Evolutionary conservation across 192 early-diverging fungal species (phyloP).

Genomic region (Gryganskiella cystojenkinii): DNA sequence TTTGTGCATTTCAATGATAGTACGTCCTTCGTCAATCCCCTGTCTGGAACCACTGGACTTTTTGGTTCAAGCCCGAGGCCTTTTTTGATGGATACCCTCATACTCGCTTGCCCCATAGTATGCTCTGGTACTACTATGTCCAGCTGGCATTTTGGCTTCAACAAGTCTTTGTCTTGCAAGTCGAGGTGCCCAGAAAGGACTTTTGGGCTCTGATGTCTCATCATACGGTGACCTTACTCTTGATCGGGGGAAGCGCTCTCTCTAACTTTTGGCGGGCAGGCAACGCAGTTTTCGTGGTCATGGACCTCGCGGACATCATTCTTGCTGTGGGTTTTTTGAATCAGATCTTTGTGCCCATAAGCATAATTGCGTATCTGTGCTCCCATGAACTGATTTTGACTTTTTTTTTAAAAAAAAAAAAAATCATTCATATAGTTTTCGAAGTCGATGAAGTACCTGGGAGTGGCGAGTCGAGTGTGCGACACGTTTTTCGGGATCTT

Average conservation of each 20-base stretch:
- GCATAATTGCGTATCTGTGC: background rate
- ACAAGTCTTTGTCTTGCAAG: constrained; percentile 66
- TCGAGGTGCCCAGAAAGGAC: constrained; percentile 69
- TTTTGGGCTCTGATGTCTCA: constrained; percentile 66
- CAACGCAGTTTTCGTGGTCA: constrained; percentile 69
- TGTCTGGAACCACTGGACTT: constrained; percentile 69
- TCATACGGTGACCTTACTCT: constrained; percentile 67
- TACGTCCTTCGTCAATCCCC: constrained; percentile 69
- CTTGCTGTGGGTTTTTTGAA: constrained; percentile 71
- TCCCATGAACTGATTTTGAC: background rate
- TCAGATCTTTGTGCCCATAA: too few relatives aligned
- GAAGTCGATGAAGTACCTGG: constrained; percentile 82
- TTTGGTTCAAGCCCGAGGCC: constrained; percentile 55
- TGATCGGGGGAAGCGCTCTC: constrained; percentile 66
- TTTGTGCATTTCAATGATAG: constrained; percentile 22
- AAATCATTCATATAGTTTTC: constrained; percentile 60
- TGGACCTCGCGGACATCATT: constrained; percentile 74
- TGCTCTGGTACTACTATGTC: constrained; percentile 69
- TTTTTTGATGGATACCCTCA: constrained; percentile 68
- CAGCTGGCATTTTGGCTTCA: constrained; percentile 71
- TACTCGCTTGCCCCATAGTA: constrained; percentile 50
- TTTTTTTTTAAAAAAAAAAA: constrained; percentile 5
- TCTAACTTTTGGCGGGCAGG: constrained; percentile 72
- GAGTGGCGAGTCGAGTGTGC: constrained; percentile 60
- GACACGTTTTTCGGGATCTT: constrained; percentile 74